These are phyloP conservation scores for Aphanomyces astaci DNA, from an alignment of 352 stramenopile genomes.

Conservation along the genomic window DNA sequence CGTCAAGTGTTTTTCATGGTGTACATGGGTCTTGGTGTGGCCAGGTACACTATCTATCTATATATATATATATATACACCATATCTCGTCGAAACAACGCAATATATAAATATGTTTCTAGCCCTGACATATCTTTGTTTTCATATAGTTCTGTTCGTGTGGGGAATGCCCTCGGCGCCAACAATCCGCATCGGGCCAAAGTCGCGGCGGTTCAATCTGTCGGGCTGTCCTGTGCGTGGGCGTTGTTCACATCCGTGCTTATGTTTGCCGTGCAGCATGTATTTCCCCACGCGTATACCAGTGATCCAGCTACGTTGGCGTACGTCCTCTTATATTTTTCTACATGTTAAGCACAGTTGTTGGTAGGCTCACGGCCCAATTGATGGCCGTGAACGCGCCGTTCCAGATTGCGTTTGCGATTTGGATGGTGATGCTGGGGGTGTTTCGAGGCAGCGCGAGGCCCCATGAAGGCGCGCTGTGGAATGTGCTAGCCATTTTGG, in stretches of 20 bases:
- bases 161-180: slow-evolving; percentile 76
- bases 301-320: slow-evolving; percentile 22
- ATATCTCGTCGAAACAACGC: too few species aligned
- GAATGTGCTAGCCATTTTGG: neutral
- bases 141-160: slow-evolving; percentile 54
- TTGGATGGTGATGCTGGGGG: slow-evolving; percentile 11
- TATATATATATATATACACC: too few species aligned
- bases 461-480: neutral
- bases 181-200: slow-evolving; percentile 62
- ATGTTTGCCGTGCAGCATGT: slow-evolving; percentile 49
- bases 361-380: slow-evolving; percentile 41
- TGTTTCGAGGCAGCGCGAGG: slow-evolving; percentile 13
- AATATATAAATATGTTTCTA: too few species aligned
- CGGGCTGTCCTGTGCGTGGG: slow-evolving; percentile 34
- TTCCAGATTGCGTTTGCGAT: slow-evolving; percentile 12
- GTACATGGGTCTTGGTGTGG: slow-evolving; percentile 52
- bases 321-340: neutral
- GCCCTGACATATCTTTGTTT: too few species aligned
- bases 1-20: slow-evolving; percentile 58
- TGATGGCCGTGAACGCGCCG: slow-evolving; percentile 45
- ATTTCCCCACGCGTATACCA: slow-evolving; percentile 61
- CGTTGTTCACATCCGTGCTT: slow-evolving; percentile 40
- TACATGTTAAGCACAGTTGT: too few species aligned
- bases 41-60: slow-evolving; percentile 21
- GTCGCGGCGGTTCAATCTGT: slow-evolving; percentile 56